A percentile compares a stretch with the other conserved stretches of the same genome.
Evolutionary conservation across 2,329 filamentous ascomycete species (phyloP).

Genomic region (Phialophora macrospora): DNA sequence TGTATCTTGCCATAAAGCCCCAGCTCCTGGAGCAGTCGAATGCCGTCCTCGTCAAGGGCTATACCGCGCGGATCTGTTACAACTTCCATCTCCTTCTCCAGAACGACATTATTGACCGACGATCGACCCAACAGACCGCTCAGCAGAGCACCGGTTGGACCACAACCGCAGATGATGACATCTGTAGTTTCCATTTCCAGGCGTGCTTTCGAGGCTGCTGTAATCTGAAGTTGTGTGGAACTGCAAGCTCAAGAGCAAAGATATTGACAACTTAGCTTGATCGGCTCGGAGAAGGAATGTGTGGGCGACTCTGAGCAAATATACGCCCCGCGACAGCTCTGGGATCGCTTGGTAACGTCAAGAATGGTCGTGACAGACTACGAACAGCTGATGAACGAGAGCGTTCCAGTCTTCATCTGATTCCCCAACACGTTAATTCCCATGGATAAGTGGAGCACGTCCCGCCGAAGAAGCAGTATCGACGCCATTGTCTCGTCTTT

Average conservation of each 20-base stretch:
- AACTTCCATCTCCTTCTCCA: constrained; percentile 43
- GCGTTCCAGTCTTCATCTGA: not conserved
- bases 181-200: constrained; percentile 35
- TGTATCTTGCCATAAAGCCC: constrained; percentile 42
- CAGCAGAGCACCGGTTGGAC: constrained; percentile 44
- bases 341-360: not conserved
- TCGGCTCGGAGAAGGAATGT: not conserved
- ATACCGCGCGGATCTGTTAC: constrained; percentile 45
- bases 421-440: not conserved
- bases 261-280: not conserved
- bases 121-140: constrained; percentile 41
- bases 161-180: constrained; percentile 45
- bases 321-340: not conserved
- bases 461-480: not conserved
- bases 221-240: not conserved
- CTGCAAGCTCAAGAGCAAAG: constrained; percentile 1
- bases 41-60: constrained; percentile 45
- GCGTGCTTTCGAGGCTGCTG: not conserved
- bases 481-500: not conserved
- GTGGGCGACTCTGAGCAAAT: not conserved
- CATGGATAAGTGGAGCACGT: not conserved
- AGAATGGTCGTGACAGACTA: not conserved
- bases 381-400: not conserved
- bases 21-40: constrained; percentile 42
- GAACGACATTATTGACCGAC: constrained; percentile 39